Evolutionary conservation across 176 grass and related monocot genomes (phyloP).

Genomic region (Typha latifolia): DNA sequence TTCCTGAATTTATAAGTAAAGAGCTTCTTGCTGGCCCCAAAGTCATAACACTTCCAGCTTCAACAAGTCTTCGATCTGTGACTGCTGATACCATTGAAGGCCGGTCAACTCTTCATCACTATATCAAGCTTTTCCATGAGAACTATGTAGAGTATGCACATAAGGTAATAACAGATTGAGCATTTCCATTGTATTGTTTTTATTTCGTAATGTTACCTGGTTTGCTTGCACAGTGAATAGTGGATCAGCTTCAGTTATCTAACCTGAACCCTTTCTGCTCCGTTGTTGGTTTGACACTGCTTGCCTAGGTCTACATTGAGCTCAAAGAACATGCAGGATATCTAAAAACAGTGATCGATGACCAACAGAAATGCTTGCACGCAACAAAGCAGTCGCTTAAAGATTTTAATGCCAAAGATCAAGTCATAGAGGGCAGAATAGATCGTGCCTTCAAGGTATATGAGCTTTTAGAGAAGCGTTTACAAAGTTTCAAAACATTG

Average conservation of each 20-base stretch:
- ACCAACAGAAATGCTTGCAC: constrained; percentile 63
- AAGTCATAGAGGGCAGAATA: constrained; percentile 45
- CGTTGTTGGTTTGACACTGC: constrained; percentile 11
- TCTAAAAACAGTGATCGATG: constrained; percentile 56
- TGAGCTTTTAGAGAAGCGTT: constrained; percentile 55
- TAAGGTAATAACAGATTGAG: constrained; percentile 42
- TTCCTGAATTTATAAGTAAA: constrained; percentile 61
- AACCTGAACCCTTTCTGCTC: background rate
- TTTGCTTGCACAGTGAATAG: background rate
- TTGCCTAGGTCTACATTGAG: constrained; percentile 77
- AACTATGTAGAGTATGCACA: constrained; percentile 95
- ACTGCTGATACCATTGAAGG: constrained; percentile 78
- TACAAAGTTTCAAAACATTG: constrained; percentile 75
- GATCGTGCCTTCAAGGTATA: constrained; percentile 50
- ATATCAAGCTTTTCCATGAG: constrained; percentile 94
- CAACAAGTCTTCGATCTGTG: constrained; percentile 54
- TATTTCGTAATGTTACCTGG: background rate
- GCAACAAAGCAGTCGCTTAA: constrained; percentile 55
- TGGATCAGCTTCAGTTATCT: background rate
- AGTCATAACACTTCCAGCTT: constrained; percentile 48
- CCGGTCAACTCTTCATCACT: constrained; percentile 81
- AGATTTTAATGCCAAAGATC: constrained; percentile 56
- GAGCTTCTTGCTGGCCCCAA: constrained; percentile 68
- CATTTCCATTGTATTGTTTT: background rate
- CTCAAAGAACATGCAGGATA: constrained; percentile 67